phyloP scores from a whole-genome alignment of 441 rosid species.

The Omphalea diandra region DNA sequence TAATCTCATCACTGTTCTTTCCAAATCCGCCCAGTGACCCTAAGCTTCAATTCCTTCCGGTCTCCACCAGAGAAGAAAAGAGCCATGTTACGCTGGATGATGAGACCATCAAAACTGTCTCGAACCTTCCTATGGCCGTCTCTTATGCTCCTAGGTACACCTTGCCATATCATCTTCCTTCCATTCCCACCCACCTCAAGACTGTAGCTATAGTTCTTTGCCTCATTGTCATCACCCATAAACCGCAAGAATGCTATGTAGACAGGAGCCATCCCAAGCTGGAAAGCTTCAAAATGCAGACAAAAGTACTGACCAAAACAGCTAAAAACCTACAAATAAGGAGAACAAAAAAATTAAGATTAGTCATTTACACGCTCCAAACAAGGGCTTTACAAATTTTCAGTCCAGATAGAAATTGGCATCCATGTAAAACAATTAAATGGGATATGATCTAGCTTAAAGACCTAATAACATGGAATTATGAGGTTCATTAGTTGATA shows the following conservation, averaged over 20 bases:
- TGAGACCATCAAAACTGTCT: constrained; percentile 70
- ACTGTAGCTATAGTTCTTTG: constrained; percentile 67
- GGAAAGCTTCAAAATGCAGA: constrained; percentile 72
- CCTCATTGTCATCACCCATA: constrained; percentile 72
- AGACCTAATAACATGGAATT: too few species aligned
- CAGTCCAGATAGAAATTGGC: neutral
- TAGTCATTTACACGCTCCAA: constrained; percentile 2
- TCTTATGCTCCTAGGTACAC: constrained; percentile 71
- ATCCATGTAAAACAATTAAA: neutral
- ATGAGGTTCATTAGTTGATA: neutral
- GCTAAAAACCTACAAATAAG: constrained; percentile 54
- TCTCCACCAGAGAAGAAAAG: constrained; percentile 79
- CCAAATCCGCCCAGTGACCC: constrained; percentile 81
- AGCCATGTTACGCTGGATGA: constrained; percentile 75
- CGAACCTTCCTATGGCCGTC: constrained; percentile 75
- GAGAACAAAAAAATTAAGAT: neutral
- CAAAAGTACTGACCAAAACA: constrained; percentile 77
- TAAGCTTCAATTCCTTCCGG: constrained; percentile 64
- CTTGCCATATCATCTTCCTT: constrained; percentile 73
- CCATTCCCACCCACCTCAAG: constrained; percentile 81
- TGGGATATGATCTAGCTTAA: neutral
- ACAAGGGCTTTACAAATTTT: too few species aligned
- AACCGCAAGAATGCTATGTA: constrained; percentile 71
- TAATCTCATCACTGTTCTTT: constrained; percentile 53
- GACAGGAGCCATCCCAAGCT: constrained; percentile 70